Base-by-base conservation (phyloP, 2,329 filamentous ascomycete genomes). In the Exophiala alcalophila region DNA sequence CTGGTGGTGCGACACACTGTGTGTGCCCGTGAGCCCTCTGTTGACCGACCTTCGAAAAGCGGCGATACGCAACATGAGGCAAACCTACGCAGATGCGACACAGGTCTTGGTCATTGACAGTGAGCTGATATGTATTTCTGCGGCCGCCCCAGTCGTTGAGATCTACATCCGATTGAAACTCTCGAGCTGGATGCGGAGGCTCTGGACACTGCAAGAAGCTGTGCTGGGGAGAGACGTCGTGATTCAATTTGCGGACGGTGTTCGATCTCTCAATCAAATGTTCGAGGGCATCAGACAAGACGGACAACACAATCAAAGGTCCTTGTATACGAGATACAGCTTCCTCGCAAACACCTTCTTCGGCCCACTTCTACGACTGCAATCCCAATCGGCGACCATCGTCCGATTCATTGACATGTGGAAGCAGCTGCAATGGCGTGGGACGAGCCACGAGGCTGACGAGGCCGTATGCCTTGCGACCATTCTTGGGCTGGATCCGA, bases 131-230 rank as follows among this genome's bases (percentile, higher is more conserved):
- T 4, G 26, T 23, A 26, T 16, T 8, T 24, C 33, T 4, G n/a
- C 14, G 10, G 19, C n/a, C 6, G 9, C 21, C 11, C 11, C n/a
- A 6, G 19, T 24, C 11, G 18, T 24, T 15, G 33, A 36, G 6
- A 11, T 36, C 1, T n/a, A 16, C 19, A 36, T 36, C 19, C 14
- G n/a, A 12, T 19, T 36, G 19, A 36, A 15, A 16, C 26, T 24
- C 12, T 36, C 33, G 1, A 23, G 18, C 10, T 36, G 33, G 33
- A 14, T n/a, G 33, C 19, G 33, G 12, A 19, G 33, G 14, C 21
- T 36, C 12, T 36, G 33, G 33, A 36, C 33, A 23, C 33, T 36
- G n/a, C 33, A 36, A 14, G 33, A 36, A 27, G 33, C 19, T 14
- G 33, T 26, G n/a, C 21, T 36, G 11, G n/a, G 19, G 2, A 12